A percentile compares a stretch with the other conserved stretches of the same genome.
Conservation (phyloP, 139 green algal genomes). For the Spirogloea muscicola region DNA sequence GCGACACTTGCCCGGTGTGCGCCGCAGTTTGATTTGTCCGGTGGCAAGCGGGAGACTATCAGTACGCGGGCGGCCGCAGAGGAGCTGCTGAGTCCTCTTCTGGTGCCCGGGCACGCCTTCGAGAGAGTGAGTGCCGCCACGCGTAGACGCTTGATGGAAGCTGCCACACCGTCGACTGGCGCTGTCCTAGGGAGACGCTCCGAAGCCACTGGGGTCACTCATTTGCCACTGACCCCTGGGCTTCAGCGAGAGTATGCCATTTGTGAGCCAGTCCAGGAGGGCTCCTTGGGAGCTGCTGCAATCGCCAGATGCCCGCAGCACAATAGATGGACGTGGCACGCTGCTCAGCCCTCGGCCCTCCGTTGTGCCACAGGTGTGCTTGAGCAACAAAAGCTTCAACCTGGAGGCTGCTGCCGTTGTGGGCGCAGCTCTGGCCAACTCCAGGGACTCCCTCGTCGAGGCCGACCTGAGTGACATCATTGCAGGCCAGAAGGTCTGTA, state of each 20-base stretch:
- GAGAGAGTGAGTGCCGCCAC: neutral
- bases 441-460: slow-evolving; percentile 1
- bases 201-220: neutral
- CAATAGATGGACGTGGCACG: neutral
- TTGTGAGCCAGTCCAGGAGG: too few species aligned
- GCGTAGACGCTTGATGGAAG: neutral
- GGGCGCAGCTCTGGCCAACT: neutral
- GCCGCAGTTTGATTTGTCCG: slow-evolving; percentile 68
- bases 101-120: slow-evolving; percentile 48
- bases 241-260: neutral
- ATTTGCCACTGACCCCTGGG: neutral
- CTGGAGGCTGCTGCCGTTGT: slow-evolving; percentile 6
- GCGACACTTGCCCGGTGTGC: neutral
- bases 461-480: slow-evolving; percentile 37
- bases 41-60: slow-evolving; percentile 78
- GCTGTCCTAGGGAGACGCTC: neutral
- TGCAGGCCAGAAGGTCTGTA: slow-evolving; percentile 10
- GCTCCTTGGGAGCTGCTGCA: neutral
- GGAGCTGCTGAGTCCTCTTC: slow-evolving; percentile 64
- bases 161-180: neutral
- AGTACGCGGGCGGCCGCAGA: slow-evolving; percentile 64
- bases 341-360: neutral
- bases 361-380: slow-evolving; percentile 16
- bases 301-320: too few species aligned
- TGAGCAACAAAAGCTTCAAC: slow-evolving; percentile 19